Evolutionary conservation across 2,329 filamentous ascomycete genomes (phyloP).

Genomic region (Hypoxylon sp.): DNA sequence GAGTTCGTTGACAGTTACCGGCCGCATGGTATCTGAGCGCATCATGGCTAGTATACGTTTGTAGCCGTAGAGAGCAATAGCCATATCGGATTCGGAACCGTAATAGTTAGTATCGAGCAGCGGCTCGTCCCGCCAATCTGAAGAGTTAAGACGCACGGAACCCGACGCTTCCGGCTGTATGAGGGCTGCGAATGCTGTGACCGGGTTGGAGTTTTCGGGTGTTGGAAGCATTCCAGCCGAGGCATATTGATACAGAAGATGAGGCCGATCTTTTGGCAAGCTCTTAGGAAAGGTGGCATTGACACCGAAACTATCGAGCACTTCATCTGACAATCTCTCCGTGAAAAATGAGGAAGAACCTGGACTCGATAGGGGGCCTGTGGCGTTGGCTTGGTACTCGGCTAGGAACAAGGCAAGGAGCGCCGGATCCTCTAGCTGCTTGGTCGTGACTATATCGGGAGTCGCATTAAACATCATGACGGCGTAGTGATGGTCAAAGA

Average conservation of each 20-base stretch:
- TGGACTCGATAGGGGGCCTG: slow-evolving; percentile 28
- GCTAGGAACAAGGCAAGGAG: slow-evolving; percentile 24
- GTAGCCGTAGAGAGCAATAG: slow-evolving; percentile 36
- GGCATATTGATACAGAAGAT: slow-evolving; percentile 36
- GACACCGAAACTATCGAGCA: slow-evolving; percentile 33
- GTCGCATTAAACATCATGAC: slow-evolving; percentile 35
- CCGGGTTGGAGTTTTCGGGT: slow-evolving; percentile 53
- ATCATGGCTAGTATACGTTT: slow-evolving; percentile 32
- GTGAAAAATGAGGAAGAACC: slow-evolving; percentile 28
- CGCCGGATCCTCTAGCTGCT: slow-evolving; percentile 20
- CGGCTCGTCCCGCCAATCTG: slow-evolving; percentile 65
- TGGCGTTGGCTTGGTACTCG: slow-evolving; percentile 32
- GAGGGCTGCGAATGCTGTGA: slow-evolving; percentile 53
- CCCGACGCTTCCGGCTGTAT: slow-evolving; percentile 43
- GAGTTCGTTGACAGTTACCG: slow-evolving; percentile 29
- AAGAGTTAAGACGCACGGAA: slow-evolving; percentile 60
- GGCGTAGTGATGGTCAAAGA: slow-evolving; percentile 45
- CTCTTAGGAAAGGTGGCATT: slow-evolving; percentile 28
- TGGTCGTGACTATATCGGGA: slow-evolving; percentile 22
- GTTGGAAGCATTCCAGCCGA: slow-evolving; percentile 59
- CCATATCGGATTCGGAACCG: slow-evolving; percentile 57
- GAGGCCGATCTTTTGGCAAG: slow-evolving; percentile 39
- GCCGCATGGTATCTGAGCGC: slow-evolving; percentile 19
- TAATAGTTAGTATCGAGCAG: slow-evolving; percentile 64
- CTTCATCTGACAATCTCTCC: slow-evolving; percentile 36